phyloP scores from a whole-genome alignment of 441 rosid genomes.

The Adansonia madagascariensis region DNA sequence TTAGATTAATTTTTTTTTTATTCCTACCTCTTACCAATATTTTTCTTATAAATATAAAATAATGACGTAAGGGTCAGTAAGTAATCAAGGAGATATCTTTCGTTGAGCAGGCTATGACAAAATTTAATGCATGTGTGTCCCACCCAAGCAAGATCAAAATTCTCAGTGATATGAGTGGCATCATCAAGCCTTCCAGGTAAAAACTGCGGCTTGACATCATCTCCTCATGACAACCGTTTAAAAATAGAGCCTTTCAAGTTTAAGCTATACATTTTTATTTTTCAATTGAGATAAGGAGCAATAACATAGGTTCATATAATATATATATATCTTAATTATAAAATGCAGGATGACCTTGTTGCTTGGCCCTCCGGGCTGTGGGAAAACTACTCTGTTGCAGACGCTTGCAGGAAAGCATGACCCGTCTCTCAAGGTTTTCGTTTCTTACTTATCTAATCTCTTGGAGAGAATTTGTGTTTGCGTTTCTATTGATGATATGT shows the following conservation, averaged over 20 bases:
- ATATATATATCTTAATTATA: neutral
- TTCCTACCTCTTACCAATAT: too few species aligned
- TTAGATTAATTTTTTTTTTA: too few species aligned
- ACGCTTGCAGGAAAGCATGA: constrained; percentile 43
- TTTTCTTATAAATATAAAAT: too few species aligned
- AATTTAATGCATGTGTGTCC: constrained; percentile 23
- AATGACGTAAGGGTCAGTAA: neutral
- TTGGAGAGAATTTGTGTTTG: neutral
- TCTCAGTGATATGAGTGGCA: constrained; percentile 41
- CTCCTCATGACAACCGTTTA: neutral
- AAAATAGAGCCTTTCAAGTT: neutral
- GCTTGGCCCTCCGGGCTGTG: constrained; percentile 54
- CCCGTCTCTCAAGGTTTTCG: constrained; percentile 41
- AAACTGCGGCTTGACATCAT: neutral
- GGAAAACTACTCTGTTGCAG: constrained; percentile 47
- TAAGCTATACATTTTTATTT: neutral
- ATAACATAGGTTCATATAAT: too few species aligned
- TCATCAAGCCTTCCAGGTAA: constrained; percentile 45
- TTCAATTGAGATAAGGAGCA: neutral
- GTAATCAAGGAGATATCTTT: neutral
- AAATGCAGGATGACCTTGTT: constrained; percentile 43
- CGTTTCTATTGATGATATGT: neutral
- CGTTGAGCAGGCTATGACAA: constrained; percentile 29
- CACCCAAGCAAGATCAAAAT: constrained; percentile 31
- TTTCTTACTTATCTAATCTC: neutral